These are phyloP conservation scores for Platanthera guangdongensis DNA, from an alignment of 106 monocot species.

Conservation along the genomic window DNA sequence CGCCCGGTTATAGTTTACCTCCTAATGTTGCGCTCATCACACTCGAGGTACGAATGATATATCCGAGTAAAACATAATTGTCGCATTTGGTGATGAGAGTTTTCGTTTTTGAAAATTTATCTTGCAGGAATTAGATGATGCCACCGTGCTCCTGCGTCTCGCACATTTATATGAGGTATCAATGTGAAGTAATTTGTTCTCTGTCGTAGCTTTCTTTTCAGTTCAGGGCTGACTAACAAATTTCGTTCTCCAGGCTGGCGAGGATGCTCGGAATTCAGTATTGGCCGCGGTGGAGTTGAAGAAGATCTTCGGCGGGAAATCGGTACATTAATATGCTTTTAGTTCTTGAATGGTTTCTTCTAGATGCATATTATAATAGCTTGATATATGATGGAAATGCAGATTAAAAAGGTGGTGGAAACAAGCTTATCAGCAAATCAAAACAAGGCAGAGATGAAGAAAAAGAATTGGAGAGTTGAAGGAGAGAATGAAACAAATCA, in stretches of 20 bases:
- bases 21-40: slow-evolving; percentile 80
- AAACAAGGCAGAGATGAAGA: slow-evolving; percentile 65
- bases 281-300: slow-evolving; percentile 62
- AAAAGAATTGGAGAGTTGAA: slow-evolving; percentile 53
- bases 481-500: slow-evolving; percentile 12
- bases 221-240: neutral
- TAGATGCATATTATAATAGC: neutral
- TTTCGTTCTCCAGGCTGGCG: slow-evolving; percentile 35
- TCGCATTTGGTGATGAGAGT: neutral
- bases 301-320: slow-evolving; percentile 49
- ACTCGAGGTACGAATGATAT: slow-evolving; percentile 41
- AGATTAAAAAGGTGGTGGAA: slow-evolving; percentile 59
- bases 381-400: neutral
- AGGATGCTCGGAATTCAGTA: slow-evolving; percentile 49
- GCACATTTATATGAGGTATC: slow-evolving; percentile 84
- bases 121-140: slow-evolving; percentile 66
- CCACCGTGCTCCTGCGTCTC: slow-evolving; percentile 49
- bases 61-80: neutral
- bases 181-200: neutral
- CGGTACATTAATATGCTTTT: neutral
- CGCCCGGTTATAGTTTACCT: slow-evolving; percentile 50
- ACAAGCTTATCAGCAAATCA: slow-evolving; percentile 77
- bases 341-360: neutral
- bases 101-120: neutral
- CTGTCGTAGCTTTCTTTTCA: neutral